Base-by-base conservation (phyloP, 148 eudicot species). In the Amaranthus hypochondriacus region DNA sequence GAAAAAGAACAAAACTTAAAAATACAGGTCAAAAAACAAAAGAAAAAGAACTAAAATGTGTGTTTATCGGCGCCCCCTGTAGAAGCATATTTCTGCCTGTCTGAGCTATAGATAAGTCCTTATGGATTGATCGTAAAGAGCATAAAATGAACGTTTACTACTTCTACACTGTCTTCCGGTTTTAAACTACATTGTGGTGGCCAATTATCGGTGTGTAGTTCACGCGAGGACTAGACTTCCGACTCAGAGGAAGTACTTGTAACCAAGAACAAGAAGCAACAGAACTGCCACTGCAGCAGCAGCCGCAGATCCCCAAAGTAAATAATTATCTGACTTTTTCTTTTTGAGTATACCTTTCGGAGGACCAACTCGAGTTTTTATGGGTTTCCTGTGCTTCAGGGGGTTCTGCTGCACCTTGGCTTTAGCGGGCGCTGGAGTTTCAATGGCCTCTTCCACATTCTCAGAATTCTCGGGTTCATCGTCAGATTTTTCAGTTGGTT, bases 331-430 rank as follows among this genome's bases (percentile, higher is more conserved):
- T 3, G 87, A 77, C 77, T 87, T 88, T 78, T 88, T 92, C 82
- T 90, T 86, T 80, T 86, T 90, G 6, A 92, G 80, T 9, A 90
- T 86, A 13, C 71, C 84, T 75, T 86, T 90, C 5, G 90, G 85
- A 11, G 88, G 80, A 7, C 90, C 74, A 56, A 83, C 86, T 21
- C 85, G 78, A 44, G 82, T 86, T 75, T 79, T 94, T 4, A 80
- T 46, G 48, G 83, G 62, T 48, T 68, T 81, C 77, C 93, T 82
- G 56, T 48, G 59, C 79, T 79, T 80, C 54, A 79, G 5, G 11
- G 54, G 2, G 1, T 57, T 48, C 44, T 87, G 85, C 7, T 79
- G 74, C 51, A 82, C 88, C 83, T 85, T 95, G 56, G 51, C 65
- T 83, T 90, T 90, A 54, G 85, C 18, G 56, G 87, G 56, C 3